These are phyloP conservation scores for Malus hybrid DNA, from an alignment of 331 rosid genomes.

Conservation along the genomic window DNA sequence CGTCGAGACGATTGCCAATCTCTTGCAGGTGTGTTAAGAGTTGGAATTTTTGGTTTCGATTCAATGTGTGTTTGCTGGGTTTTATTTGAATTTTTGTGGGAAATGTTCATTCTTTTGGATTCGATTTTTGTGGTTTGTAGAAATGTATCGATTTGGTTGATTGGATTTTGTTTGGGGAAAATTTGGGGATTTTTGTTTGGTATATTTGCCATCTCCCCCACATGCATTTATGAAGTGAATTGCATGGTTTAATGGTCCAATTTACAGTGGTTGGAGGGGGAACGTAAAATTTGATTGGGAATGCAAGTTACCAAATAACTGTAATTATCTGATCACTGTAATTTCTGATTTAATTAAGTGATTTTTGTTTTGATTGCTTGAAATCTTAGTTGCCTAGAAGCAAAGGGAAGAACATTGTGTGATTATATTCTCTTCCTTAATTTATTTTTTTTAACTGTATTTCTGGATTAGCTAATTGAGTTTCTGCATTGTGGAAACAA, in stretches of 20 bases:
- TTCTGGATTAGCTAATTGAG: background rate
- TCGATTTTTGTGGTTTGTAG: too few relatives aligned
- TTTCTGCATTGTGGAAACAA: background rate
- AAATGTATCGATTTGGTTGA: background rate
- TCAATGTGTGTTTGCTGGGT: background rate
- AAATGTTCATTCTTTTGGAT: background rate
- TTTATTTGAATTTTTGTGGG: background rate
- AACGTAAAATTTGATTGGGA: background rate
- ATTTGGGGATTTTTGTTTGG: background rate
- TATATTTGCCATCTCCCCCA: background rate
- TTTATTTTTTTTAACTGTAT: background rate
- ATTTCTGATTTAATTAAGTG: background rate
- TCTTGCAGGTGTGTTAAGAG: constrained; percentile 56
- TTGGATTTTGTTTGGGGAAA: background rate
- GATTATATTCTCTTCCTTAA: background rate
- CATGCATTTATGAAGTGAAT: background rate
- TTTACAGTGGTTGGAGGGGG: background rate
- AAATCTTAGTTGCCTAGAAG: background rate
- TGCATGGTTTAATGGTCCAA: background rate
- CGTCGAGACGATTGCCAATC: constrained; percentile 93
- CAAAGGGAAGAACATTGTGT: background rate
- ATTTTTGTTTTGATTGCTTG: background rate
- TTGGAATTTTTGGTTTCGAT: background rate
- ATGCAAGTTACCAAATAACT: background rate
- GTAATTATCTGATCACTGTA: background rate